Base-by-base conservation (phyloP, 2,329 filamentous ascomycete species). In the Fusarium sp. region DNA sequence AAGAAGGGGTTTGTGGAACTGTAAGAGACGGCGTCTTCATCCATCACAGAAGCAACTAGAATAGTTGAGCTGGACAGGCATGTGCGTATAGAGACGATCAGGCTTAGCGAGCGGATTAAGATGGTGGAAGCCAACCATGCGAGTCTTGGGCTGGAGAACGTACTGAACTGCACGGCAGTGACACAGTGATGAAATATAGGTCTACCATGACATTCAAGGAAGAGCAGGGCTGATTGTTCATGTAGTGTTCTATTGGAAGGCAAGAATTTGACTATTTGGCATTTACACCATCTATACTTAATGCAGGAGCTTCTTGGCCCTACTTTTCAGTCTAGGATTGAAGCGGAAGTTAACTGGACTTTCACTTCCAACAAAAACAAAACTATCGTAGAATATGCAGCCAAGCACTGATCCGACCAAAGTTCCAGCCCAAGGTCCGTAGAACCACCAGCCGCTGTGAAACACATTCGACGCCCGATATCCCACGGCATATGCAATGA, bases 401-500 rank as follows among this genome's bases (percentile, higher is more conserved):
- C 59, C 57, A 1, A 62, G 4, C 1, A 58, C 1, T 0, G 59
- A 62, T 3, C 59, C 59, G 17, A 53, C 38, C 17, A 62, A 9
- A 1, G 59, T 62, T n/a, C 57, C 59, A 13, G 44, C 46, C 59
- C 59, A 62, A 1, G 59, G 59, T 6, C 59, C 59, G 4, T 62
- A 62, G 2, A 62, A 62, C 57, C 59, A 76, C 72, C 75, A 77
- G 4, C 57, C 62, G 7, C 58, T 67, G 4, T 56, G 33, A 49
- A 74, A 77, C 9, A 73, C 67, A 21, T 70, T 66, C 1, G 59
- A 57, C 3, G 49, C 60, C 1, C 64, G 47, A 44, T 72, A 76
- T 1, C 74, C 74, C 11, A 71, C 69, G 1, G 72, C 68, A 23
- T 72, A 71, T 7, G 72, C 67, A 2, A 75, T 57, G 0, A 76